Base-by-base conservation (phyloP, 768 basidiomycete species). In the Hygrophoropsis aurantiaca region DNA sequence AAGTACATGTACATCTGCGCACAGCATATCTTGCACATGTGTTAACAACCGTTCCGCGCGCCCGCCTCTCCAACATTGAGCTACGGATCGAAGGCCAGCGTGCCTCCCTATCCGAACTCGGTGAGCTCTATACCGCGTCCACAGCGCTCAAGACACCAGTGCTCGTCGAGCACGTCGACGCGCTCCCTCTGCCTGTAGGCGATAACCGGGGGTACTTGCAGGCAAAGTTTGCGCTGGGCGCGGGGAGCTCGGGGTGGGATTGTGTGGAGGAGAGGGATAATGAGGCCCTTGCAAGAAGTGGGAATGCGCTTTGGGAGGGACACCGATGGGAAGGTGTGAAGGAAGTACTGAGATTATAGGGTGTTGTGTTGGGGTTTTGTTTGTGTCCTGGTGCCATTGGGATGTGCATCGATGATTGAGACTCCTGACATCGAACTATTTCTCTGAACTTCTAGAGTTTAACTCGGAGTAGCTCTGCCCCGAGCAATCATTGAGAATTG, bases 61-160 rank as follows among this genome's bases (percentile, higher is more conserved):
- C 27, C 40, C 42, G 46, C 16, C 37, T 64, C 38, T 40, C 48
- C 16, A 47, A 64, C 42, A 49, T 35, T 6, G 46, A 50, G 19
- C 49, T 64, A 42, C 55, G 57, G 11, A 48, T 62, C 35, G 50
- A 64, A 40, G 62, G 62, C 19, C 54, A 58, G 11, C 51, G 56
- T 1, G 21, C 30, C 5, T 57, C 42, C n/a, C 25, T 58, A 0
- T 20, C 32, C 15, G 58, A 57, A 3, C 34, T 61, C 8, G 55
- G 50, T 16, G 40, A 40, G 8, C 38, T 53, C 16, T 60, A 42
- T 9, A 27, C 27, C 27, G 7, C 27, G 27, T 30, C 27, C n/a
- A n/a, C n/a, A n/a, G n/a, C n/a, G n/a, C n/a, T n/a, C n/a, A n/a
- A n/a, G n/a, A n/a, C 24, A 21, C 27, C n/a, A 11, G 25, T 40